phyloP scores from a whole-genome alignment of 148 eudicot genomes.

The Cornus florida region DNA sequence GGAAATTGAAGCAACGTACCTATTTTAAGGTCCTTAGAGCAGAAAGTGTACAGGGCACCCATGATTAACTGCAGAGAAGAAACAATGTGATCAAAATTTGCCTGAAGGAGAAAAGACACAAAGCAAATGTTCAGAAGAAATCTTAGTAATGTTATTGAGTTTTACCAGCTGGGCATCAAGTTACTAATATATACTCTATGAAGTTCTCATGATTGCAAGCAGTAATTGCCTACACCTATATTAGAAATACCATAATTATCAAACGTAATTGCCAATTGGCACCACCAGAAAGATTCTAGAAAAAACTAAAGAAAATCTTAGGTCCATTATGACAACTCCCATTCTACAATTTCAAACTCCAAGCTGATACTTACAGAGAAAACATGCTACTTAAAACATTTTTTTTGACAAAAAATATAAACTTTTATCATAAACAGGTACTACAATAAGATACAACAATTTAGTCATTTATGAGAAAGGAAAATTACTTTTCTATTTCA shows the following conservation, averaged over 20 bases:
- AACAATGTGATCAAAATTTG: neutral
- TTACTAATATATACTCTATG: neutral
- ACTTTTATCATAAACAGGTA: neutral
- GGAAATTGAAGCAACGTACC: slow-evolving; percentile 26
- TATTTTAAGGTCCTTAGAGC: slow-evolving; percentile 50
- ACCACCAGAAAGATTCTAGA: neutral
- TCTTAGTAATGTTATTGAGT: neutral
- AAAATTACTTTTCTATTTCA: neutral
- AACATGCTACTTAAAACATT: neutral
- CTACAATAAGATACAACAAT: neutral
- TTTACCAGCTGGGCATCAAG: neutral
- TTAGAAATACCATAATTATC: neutral
- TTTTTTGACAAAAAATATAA: neutral
- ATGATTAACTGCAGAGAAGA: slow-evolving; percentile 41
- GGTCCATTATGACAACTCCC: neutral
- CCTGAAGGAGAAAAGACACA: neutral
- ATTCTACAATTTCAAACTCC: neutral
- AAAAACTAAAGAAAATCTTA: neutral
- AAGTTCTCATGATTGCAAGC: neutral
- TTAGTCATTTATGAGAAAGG: neutral
- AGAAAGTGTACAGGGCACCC: slow-evolving; percentile 36
- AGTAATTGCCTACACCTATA: neutral
- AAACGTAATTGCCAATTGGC: neutral
- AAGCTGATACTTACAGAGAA: neutral
- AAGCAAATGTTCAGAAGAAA: neutral